A percentile compares a stretch with the other conserved stretches of the same genome.
These are phyloP conservation scores for Pyrrhoderma lamaoense DNA, from an alignment of 1,284 basidiomycete species.

Conservation along the genomic window DNA sequence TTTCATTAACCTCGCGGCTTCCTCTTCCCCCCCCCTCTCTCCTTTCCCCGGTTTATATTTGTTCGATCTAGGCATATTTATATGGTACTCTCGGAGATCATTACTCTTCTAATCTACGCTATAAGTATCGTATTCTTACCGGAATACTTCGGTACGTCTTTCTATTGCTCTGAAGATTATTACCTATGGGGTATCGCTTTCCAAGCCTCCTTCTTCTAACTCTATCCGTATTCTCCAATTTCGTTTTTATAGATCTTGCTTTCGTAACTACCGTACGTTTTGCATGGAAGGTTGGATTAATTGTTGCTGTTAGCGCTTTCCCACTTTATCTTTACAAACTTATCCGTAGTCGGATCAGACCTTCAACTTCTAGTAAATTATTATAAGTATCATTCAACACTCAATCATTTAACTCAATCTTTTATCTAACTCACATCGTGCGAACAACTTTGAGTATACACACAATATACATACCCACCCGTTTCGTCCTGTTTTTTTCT, in stretches of 20 bases:
- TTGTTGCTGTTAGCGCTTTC: slow-evolving; percentile 88
- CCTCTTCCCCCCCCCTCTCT: too few relatives aligned
- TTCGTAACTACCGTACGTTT: slow-evolving; percentile 89
- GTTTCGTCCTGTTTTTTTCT: too few relatives aligned
- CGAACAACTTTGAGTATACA: neutral
- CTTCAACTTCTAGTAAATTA: slow-evolving; percentile 92
- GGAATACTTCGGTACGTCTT: slow-evolving; percentile 86
- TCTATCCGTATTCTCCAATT: neutral
- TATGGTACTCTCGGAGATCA: slow-evolving; percentile 91
- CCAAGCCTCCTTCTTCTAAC: too few relatives aligned
- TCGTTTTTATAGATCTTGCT: slow-evolving; percentile 59
- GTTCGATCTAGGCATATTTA: slow-evolving; percentile 72
- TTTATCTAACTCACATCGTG: neutral
- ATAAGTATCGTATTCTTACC: slow-evolving; percentile 91
- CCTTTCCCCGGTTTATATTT: too few relatives aligned
- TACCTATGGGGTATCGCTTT: too few relatives aligned
- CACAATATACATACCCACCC: too few relatives aligned
- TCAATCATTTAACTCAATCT: neutral
- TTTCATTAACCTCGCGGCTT: too few relatives aligned
- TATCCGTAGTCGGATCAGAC: slow-evolving; percentile 80
- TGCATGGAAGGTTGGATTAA: slow-evolving; percentile 93
- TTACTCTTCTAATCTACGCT: slow-evolving; percentile 84
- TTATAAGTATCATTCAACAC: slow-evolving; percentile 36
- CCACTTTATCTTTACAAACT: slow-evolving; percentile 90
- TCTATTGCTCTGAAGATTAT: neutral